These are phyloP conservation scores for Globisporangium radiosum DNA, from an alignment of 352 stramenopile genomes.

Conservation along the genomic window DNA sequence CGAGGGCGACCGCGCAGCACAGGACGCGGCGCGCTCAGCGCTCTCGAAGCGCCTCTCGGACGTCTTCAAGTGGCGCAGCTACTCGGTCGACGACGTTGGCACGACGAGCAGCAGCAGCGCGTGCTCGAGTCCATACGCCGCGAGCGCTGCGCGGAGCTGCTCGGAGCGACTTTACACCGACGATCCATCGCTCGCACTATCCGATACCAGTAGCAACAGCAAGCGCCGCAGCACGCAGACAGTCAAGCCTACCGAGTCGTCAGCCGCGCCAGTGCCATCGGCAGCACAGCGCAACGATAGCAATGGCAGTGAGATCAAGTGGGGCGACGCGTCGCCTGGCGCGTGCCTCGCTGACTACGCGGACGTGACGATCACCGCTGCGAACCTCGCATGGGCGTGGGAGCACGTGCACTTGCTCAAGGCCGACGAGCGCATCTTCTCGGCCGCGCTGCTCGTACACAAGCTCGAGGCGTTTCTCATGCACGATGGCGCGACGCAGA, in stretches of 20 bases:
- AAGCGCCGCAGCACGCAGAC: not conserved
- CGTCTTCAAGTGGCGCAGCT: constrained; percentile 38
- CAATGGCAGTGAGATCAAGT: constrained; percentile 11
- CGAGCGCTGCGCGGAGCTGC: constrained; percentile 12
- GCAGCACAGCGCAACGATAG: not conserved
- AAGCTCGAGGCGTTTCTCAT: constrained; percentile 58
- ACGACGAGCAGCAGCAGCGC: constrained; percentile 14
- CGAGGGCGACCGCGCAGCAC: constrained; percentile 17
- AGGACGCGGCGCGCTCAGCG: constrained; percentile 12
- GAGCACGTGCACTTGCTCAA: constrained; percentile 65
- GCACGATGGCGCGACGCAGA: constrained; percentile 12
- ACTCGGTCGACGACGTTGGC: constrained; percentile 17
- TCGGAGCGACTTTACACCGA: not conserved
- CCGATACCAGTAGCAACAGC: constrained; percentile 9
- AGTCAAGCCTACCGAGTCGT: not conserved
- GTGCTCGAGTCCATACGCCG: constrained; percentile 14
- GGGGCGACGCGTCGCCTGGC: constrained; percentile 6
- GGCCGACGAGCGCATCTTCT: constrained; percentile 67
- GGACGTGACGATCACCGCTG: constrained; percentile 27
- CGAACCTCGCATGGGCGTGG: constrained; percentile 70
- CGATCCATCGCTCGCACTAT: too few relatives aligned
- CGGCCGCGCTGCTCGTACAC: constrained; percentile 51
- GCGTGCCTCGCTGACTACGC: constrained; percentile 51
- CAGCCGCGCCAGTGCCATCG: not conserved
- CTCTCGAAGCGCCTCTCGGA: constrained; percentile 43